Evolutionary conservation across 495 filamentous ascomycete genomes (phyloP).

Genomic region (Lasiosphaeria hispida): DNA sequence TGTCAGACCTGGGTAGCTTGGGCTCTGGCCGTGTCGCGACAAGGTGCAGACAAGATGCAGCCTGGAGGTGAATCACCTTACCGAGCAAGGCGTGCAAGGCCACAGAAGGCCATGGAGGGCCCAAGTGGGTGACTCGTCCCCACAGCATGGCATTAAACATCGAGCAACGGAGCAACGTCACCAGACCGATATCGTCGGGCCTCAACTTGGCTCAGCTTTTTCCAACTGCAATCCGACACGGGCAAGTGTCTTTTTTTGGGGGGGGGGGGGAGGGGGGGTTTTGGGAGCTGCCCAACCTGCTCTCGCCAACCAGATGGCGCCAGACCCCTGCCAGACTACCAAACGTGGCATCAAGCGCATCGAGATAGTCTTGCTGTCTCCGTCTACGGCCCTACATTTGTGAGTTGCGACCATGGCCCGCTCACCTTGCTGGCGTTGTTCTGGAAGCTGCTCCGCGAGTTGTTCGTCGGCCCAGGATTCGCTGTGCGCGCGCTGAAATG

Average conservation of each 20-base stretch:
- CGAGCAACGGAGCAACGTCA: too few species aligned
- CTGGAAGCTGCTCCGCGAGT: too few species aligned
- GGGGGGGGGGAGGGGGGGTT: background rate
- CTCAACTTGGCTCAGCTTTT: background rate
- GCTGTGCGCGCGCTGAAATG: background rate
- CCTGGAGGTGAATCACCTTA: background rate
- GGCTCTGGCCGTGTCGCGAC: background rate
- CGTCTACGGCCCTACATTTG: background rate
- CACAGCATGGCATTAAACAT: too few species aligned
- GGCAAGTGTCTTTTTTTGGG: background rate
- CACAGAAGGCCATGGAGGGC: too few species aligned
- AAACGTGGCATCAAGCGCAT: conserved; percentile 32
- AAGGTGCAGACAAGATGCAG: background rate
- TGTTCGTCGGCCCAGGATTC: too few species aligned
- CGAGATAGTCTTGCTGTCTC: conserved; percentile 10
- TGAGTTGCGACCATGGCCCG: background rate
- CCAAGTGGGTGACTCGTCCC: too few species aligned
- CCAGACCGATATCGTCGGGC: too few species aligned
- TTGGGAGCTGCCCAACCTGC: conserved; percentile 8
- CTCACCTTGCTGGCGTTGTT: background rate
- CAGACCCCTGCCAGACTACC: conserved; percentile 18
- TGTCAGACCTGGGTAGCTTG: background rate
- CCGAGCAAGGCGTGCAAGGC: background rate
- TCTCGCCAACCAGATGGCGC: conserved; percentile 22
- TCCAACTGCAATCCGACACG: background rate